Evolutionary conservation across 2,329 filamentous ascomycete genomes (phyloP).

Genomic region (Fusarium cicatricum): DNA sequence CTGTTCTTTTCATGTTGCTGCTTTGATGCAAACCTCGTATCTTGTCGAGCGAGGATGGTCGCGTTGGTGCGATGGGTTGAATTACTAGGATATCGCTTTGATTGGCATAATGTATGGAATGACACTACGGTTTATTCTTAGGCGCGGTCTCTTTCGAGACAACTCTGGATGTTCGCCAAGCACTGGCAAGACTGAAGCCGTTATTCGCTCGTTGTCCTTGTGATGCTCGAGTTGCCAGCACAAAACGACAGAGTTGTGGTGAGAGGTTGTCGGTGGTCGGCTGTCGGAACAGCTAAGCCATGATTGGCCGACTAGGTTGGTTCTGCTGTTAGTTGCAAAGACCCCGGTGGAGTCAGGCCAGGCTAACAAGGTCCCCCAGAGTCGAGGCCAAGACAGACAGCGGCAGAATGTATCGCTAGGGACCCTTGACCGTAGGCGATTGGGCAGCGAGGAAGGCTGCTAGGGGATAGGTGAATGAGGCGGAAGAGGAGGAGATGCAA

Average conservation of each 20-base stretch:
- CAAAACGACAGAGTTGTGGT: constrained; percentile 24
- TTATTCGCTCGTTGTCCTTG: constrained; percentile 21
- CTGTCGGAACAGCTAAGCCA: constrained; percentile 39
- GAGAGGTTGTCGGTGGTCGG: constrained; percentile 41
- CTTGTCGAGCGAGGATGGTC: not conserved
- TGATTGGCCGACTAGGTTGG: constrained; percentile 39
- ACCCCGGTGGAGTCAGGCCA: constrained; percentile 25
- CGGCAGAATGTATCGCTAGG: no score
- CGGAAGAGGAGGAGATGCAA: constrained; percentile 18
- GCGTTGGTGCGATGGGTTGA: constrained; percentile 8
- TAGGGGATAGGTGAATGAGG: constrained; percentile 35
- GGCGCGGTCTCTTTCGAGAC: constrained; percentile 3
- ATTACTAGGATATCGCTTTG: constrained; percentile 39
- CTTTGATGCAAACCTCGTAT: constrained; percentile 19
- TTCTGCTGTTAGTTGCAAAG: constrained; percentile 21
- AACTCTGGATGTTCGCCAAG: not conserved
- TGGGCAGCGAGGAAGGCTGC: constrained; percentile 10
- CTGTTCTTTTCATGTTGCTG: constrained; percentile 19
- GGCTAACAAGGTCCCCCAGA: constrained; percentile 25
- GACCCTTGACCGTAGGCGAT: not conserved
- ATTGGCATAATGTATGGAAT: constrained; percentile 38
- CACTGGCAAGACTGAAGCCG: not conserved
- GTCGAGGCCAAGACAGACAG: constrained; percentile 18
- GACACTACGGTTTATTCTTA: constrained; percentile 28
- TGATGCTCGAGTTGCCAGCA: constrained; percentile 25